Evolutionary conservation across 306 rosid species (phyloP).

Genomic region (Sindora glabra): DNA sequence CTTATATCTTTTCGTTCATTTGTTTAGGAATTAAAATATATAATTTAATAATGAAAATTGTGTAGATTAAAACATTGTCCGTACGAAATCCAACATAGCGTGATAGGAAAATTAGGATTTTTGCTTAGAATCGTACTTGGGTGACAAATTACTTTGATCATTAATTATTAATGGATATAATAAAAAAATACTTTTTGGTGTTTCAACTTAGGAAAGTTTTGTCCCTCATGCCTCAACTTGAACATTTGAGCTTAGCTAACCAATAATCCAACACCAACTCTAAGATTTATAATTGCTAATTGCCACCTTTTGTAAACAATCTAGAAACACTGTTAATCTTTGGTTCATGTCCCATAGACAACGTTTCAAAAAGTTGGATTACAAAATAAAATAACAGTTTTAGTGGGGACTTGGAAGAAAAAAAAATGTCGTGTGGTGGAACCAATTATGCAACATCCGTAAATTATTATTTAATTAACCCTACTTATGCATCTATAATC

Average conservation of each 20-base stretch:
- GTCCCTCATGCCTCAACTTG: conserved; percentile 50
- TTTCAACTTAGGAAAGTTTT: conserved; percentile 21
- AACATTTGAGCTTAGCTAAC: conserved; percentile 12
- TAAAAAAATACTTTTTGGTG: conserved; percentile 21
- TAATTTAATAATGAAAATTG: background rate
- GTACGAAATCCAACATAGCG: conserved; percentile 51
- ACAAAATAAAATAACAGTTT: conserved; percentile 15
- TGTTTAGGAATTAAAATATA: too few relatives aligned
- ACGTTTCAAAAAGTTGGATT: conserved; percentile 34
- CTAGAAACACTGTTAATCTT: conserved; percentile 49
- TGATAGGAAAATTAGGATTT: too few relatives aligned
- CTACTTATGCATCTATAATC: conserved; percentile 29
- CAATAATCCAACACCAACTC: conserved; percentile 35
- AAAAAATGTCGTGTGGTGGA: conserved; percentile 30
- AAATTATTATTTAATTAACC: background rate
- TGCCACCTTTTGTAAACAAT: conserved; percentile 34
- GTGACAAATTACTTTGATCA: conserved; percentile 38
- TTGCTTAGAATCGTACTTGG: conserved; percentile 38
- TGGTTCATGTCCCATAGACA: conserved; percentile 83
- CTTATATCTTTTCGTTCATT: too few relatives aligned
- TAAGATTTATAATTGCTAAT: too few relatives aligned
- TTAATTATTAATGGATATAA: conserved; percentile 5
- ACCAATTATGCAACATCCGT: conserved; percentile 44
- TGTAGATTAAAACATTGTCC: conserved; percentile 30
- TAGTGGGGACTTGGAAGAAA: conserved; percentile 10